phyloP scores from a whole-genome alignment of 2,329 filamentous ascomycete species.

The Curvularia sp. region DNA sequence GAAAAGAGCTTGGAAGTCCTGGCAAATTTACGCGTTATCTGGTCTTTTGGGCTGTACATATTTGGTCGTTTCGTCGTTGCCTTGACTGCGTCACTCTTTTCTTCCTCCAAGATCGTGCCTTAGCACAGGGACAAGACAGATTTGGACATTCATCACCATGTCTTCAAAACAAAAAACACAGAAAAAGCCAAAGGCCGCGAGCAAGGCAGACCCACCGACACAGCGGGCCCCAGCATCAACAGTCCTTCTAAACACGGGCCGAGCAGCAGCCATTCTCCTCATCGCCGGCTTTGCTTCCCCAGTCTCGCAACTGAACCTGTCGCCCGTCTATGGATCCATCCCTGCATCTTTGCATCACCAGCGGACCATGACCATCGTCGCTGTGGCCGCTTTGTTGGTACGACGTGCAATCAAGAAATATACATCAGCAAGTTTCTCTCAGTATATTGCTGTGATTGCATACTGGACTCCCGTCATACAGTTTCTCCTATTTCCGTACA shows the following conservation, averaged over 20 bases:
- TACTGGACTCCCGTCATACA: conserved; percentile 78
- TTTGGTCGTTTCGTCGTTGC: background rate
- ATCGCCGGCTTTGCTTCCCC: conserved; percentile 71
- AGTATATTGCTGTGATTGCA: conserved; percentile 74
- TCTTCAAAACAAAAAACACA: conserved; percentile 44
- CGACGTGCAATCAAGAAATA: conserved; percentile 65
- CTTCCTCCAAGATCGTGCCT: background rate
- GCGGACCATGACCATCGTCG: conserved; percentile 68
- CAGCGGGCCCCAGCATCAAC: conserved; percentile 33
- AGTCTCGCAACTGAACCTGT: conserved; percentile 76
- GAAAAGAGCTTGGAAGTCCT: conserved; percentile 26
- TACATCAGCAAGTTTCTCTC: conserved; percentile 56
- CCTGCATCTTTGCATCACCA: conserved; percentile 76
- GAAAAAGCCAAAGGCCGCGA: conserved; percentile 46
- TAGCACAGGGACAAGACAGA: conserved; percentile 13
- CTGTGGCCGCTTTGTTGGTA: conserved; percentile 74
- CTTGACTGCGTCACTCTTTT: background rate
- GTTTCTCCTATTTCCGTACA: conserved; percentile 72
- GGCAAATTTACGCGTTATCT: conserved; percentile 18
- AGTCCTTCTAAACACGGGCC: conserved; percentile 42
- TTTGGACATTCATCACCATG: conserved; percentile 29
- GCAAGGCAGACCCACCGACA: conserved; percentile 35
- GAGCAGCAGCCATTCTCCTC: conserved; percentile 55
- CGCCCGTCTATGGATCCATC: conserved; percentile 87
- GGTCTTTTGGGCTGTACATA: conserved; percentile 20